Conservation (phyloP, 2,329 filamentous ascomycete species). For the Cercospora berteroae region DNA sequence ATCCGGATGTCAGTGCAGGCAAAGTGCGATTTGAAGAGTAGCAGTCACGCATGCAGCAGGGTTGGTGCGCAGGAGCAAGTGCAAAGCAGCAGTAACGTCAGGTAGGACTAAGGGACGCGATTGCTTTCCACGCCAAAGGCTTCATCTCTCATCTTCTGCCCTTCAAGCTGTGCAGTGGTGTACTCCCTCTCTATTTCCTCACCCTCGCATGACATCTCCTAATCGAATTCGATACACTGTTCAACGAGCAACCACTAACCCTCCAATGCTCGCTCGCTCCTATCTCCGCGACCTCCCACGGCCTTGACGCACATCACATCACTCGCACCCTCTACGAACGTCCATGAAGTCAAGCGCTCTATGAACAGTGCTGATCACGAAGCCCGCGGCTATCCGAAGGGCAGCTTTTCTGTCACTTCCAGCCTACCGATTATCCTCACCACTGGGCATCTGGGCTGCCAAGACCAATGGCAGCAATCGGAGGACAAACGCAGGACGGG, state of each 20-base stretch:
- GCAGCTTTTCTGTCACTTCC: background rate
- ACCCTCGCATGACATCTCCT: constrained; percentile 2
- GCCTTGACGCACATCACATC: background rate
- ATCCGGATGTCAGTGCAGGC: constrained; percentile 78
- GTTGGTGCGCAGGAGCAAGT: background rate
- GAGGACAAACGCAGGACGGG: background rate
- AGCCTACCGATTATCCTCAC: background rate
- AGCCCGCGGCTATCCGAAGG: background rate
- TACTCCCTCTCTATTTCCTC: background rate
- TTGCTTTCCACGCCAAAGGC: background rate
- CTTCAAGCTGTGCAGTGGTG: background rate
- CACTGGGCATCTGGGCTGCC: background rate
- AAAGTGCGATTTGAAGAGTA: constrained; percentile 39
- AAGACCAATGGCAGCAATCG: background rate
- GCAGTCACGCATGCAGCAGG: background rate
- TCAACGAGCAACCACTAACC: background rate
- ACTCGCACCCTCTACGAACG: background rate
- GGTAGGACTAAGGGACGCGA: constrained; percentile 2
- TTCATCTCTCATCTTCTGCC: background rate
- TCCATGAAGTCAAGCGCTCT: background rate
- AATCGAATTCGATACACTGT: background rate
- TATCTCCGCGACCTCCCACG: background rate
- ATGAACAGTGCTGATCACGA: background rate
- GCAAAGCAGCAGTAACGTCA: background rate
- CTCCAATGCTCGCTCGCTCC: background rate